A percentile compares a stretch with the other conserved stretches of the same genome.
Conservation (phyloP, 768 basidiomycete species). For the Mycena polygramma region DNA sequence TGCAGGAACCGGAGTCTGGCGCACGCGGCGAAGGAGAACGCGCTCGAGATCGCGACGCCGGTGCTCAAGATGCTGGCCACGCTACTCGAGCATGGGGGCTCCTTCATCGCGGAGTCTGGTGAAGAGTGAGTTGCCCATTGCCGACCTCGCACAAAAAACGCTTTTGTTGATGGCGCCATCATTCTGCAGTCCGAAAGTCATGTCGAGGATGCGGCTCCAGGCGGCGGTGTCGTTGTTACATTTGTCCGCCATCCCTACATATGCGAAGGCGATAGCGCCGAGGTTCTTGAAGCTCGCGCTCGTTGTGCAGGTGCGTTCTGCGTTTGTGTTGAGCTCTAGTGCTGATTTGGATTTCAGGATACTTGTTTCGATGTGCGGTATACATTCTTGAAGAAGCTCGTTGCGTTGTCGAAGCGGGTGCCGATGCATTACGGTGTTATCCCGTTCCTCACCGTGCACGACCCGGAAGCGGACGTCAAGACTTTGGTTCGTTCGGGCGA, state of each 20-base stretch:
- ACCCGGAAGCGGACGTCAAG: conserved; percentile 89
- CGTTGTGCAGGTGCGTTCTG: conserved; percentile 73
- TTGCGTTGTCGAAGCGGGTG: conserved; percentile 70
- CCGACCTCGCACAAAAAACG: not conserved
- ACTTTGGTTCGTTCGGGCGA: conserved; percentile 61
- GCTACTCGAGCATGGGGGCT: conserved; percentile 78
- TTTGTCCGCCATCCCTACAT: conserved; percentile 71
- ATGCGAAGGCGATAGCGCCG: conserved; percentile 66
- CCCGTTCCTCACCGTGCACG: conserved; percentile 90
- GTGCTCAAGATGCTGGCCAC: conserved; percentile 82
- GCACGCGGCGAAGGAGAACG: conserved; percentile 68
- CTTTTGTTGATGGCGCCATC: not conserved
- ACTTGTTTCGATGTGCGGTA: conserved; percentile 89
- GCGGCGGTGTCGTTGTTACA: conserved; percentile 87
- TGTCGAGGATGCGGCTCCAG: conserved; percentile 85
- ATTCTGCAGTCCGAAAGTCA: conserved; percentile 65
- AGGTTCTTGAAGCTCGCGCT: conserved; percentile 81
- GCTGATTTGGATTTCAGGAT: conserved; percentile 65
- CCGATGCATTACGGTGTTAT: conserved; percentile 83
- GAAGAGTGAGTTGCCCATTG: conserved; percentile 64
- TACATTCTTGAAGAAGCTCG: conserved; percentile 81
- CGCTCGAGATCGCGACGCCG: conserved; percentile 78
- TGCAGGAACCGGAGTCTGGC: conserved; percentile 85
- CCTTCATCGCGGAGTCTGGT: conserved; percentile 58
- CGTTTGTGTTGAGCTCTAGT: not conserved